Conservation (phyloP, 495 filamentous ascomycete species). For the Podospora anserina region DNA sequence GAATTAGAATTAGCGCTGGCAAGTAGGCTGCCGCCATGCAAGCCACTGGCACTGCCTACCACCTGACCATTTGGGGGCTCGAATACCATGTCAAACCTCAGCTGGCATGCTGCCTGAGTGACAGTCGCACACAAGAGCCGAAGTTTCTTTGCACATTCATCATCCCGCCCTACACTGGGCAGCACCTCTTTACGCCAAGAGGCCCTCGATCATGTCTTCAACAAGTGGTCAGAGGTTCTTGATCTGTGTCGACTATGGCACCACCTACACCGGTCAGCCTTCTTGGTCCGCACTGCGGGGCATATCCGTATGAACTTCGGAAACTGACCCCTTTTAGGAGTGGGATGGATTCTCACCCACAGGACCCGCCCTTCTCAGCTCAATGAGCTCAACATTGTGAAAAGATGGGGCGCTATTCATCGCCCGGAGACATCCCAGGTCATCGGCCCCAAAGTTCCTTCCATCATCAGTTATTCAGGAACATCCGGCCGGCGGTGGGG, state of each 20-base stretch:
- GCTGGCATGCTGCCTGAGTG: no score
- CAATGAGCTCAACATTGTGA: not conserved
- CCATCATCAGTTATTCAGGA: not conserved
- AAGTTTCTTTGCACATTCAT: not conserved
- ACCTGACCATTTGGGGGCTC: not conserved
- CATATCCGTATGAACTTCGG: not conserved
- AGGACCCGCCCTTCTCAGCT: not conserved
- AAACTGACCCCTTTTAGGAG: not conserved
- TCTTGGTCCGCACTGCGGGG: not conserved
- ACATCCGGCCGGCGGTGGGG: not conserved
- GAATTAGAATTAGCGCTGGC: not conserved
- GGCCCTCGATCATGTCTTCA: not conserved
- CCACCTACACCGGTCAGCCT: not conserved
- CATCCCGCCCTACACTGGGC: not conserved
- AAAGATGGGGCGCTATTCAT: not conserved
- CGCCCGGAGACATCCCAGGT: not conserved
- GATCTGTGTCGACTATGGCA: conserved; percentile 1
- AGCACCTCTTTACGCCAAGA: not conserved
- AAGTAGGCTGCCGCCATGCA: not conserved
- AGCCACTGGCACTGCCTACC: not conserved
- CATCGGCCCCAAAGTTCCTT: not conserved
- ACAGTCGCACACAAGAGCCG: no score
- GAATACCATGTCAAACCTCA: not conserved
- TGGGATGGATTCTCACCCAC: not conserved
- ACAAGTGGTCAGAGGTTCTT: conserved; percentile 1